Conservation (phyloP, 2,329 filamentous ascomycete genomes). For the Metarhizium rileyi region DNA sequence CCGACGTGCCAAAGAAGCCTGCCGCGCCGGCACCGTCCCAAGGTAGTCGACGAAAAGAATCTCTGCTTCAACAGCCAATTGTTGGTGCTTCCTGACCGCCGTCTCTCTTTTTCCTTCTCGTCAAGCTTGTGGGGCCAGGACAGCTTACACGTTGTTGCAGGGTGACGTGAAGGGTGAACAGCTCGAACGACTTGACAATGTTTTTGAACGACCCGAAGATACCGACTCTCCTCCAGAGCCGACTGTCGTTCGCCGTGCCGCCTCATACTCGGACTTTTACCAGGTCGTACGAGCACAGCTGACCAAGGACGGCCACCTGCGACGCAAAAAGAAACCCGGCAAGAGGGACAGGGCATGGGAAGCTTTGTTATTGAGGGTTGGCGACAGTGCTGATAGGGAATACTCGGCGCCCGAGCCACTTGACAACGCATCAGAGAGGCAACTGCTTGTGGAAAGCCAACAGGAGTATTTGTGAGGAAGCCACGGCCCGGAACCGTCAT, state of each 20-base stretch:
- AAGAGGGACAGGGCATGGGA: slow-evolving; percentile 36
- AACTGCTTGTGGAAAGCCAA: slow-evolving; percentile 72
- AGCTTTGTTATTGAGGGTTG: slow-evolving; percentile 30
- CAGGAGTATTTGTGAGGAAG: slow-evolving; percentile 66
- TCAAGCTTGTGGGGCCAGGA: not conserved
- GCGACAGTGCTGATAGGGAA: slow-evolving; percentile 15
- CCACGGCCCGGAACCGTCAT: not conserved
- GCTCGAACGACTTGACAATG: slow-evolving; percentile 45
- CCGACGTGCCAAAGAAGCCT: slow-evolving; percentile 46
- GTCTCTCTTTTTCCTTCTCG: not conserved
- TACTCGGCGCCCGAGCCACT: slow-evolving; percentile 3
- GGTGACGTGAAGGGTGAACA: slow-evolving; percentile 42
- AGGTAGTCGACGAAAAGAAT: slow-evolving; percentile 57
- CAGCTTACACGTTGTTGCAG: slow-evolving; percentile 29
- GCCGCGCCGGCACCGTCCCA: slow-evolving; percentile 31
- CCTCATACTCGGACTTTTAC: slow-evolving; percentile 70
- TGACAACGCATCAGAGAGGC: slow-evolving; percentile 42
- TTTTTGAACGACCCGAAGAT: slow-evolving; percentile 47
- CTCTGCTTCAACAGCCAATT: slow-evolving; percentile 57
- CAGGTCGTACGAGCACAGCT: slow-evolving; percentile 49
- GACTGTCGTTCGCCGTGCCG: slow-evolving; percentile 54
- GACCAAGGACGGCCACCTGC: slow-evolving; percentile 35
- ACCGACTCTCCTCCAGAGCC: slow-evolving; percentile 55
- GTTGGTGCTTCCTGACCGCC: slow-evolving; percentile 29
- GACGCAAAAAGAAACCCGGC: slow-evolving; percentile 28